These are phyloP conservation scores for Parastagonospora nodorum DNA, from an alignment of 2,329 filamentous ascomycete genomes.

Conservation along the genomic window DNA sequence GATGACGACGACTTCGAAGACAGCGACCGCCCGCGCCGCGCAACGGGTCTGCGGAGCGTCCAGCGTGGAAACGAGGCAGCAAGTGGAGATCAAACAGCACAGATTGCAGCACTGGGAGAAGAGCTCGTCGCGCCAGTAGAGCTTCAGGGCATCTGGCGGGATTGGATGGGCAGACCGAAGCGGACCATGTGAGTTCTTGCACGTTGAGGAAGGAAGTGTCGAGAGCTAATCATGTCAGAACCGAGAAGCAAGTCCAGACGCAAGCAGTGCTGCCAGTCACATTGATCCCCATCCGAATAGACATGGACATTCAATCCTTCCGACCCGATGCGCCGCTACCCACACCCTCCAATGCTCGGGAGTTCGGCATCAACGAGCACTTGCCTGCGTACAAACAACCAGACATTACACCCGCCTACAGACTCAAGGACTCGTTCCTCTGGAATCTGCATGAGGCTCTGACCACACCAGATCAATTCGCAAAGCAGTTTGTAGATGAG, in stretches of 20 bases:
- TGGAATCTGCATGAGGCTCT: constrained; percentile 97
- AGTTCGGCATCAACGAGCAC: constrained; percentile 69
- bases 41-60: constrained; percentile 82
- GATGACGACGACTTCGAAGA: constrained; percentile 81
- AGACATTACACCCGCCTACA: constrained; percentile 81
- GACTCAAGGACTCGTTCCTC: constrained; percentile 91
- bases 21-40: constrained; percentile 70
- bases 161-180: constrained; percentile 85
- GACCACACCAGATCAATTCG: constrained; percentile 94
- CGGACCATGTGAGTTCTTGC: constrained; percentile 49
- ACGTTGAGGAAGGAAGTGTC: not conserved
- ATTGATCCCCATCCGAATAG: constrained; percentile 93
- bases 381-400: constrained; percentile 79
- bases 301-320: constrained; percentile 86
- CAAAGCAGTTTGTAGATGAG: constrained; percentile 87
- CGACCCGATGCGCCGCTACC: constrained; percentile 69
- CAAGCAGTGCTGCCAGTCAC: constrained; percentile 82
- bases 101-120: constrained; percentile 79
- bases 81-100: constrained; percentile 65
- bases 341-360: constrained; percentile 62
- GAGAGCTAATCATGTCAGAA: constrained; percentile 43
- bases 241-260: constrained; percentile 65
- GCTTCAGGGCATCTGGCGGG: constrained; percentile 88
- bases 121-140: constrained; percentile 79
- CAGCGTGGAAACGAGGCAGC: constrained; percentile 67